Conservation (phyloP, 495 filamentous ascomycete genomes). For the Annulohypoxylon stygium region DNA sequence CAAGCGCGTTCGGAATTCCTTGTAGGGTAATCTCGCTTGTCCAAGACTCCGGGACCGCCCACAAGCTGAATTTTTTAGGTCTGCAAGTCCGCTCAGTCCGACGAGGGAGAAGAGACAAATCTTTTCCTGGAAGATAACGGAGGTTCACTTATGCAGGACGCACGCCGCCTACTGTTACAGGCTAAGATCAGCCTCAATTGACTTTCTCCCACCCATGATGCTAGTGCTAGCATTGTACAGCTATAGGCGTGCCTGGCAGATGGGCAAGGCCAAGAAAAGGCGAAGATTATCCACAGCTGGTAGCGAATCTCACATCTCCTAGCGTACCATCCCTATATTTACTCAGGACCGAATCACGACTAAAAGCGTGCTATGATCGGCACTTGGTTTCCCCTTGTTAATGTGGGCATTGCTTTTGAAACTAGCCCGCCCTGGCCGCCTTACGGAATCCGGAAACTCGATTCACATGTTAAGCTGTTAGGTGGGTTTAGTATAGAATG, state of each 20-base stretch:
- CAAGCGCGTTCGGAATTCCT: slow-evolving; percentile 36
- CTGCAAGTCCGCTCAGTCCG: neutral
- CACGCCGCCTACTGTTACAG: slow-evolving; percentile 42
- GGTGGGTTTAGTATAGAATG: slow-evolving; percentile 1
- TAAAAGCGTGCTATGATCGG: slow-evolving; percentile 36
- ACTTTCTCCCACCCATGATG: slow-evolving; percentile 27
- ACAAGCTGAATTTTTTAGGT: slow-evolving; percentile 12
- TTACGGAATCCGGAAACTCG: slow-evolving; percentile 38
- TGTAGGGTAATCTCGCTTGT: slow-evolving; percentile 35
- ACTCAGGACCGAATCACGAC: slow-evolving; percentile 28
- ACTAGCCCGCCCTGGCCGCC: slow-evolving; percentile 17
- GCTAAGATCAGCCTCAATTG: slow-evolving; percentile 48
- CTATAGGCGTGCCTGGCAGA: slow-evolving; percentile 39
- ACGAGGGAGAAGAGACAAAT: slow-evolving; percentile 9
- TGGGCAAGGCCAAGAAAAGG: slow-evolving; percentile 28
- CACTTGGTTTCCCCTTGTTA: slow-evolving; percentile 47
- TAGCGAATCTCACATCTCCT: slow-evolving; percentile 42
- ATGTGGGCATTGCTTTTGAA: slow-evolving; percentile 26
- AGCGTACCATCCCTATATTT: slow-evolving; percentile 25
- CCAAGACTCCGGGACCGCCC: slow-evolving; percentile 38
- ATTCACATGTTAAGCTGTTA: slow-evolving; percentile 20
- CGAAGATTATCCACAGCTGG: slow-evolving; percentile 34
- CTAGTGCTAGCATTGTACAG: slow-evolving; percentile 36
- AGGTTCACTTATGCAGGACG: slow-evolving; percentile 33
- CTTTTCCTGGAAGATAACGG: slow-evolving; percentile 47